Percentiles rank a stretch among this genome's conserved stretches.
phyloP scores from a whole-genome alignment of 2,329 filamentous ascomycete species.

The Pseudogymnoascus sp. region DNA sequence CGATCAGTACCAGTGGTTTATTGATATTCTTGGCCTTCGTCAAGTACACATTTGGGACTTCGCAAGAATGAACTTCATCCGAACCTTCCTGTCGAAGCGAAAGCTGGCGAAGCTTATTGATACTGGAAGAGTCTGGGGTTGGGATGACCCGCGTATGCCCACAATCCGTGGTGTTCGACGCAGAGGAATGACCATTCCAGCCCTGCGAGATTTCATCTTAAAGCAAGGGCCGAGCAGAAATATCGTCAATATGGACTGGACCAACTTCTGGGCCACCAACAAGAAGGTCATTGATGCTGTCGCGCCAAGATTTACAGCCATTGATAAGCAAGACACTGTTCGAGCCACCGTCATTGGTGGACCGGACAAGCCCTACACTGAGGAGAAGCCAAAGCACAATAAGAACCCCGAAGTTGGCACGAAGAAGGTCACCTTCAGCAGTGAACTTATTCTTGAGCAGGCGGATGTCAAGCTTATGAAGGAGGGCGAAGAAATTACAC shows the following conservation, averaged over 20 bases:
- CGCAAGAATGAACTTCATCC: slow-evolving; percentile 73
- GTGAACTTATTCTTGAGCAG: slow-evolving; percentile 73
- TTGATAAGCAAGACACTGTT: slow-evolving; percentile 62
- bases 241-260: slow-evolving; percentile 78
- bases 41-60: slow-evolving; percentile 82
- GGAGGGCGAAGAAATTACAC: slow-evolving; percentile 80
- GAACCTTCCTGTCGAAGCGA: slow-evolving; percentile 74
- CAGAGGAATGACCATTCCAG: slow-evolving; percentile 69
- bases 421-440: slow-evolving; percentile 77
- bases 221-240: slow-evolving; percentile 79
- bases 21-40: slow-evolving; percentile 63
- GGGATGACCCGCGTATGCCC: slow-evolving; percentile 82
- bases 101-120: slow-evolving; percentile 80
- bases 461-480: slow-evolving; percentile 74
- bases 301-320: slow-evolving; percentile 61
- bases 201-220: slow-evolving; percentile 73
- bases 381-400: slow-evolving; percentile 76
- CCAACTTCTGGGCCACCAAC: slow-evolving; percentile 48
- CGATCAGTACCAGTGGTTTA: slow-evolving; percentile 79
- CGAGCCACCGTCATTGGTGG: slow-evolving; percentile 60
- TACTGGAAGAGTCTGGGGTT: slow-evolving; percentile 66
- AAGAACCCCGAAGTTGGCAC: slow-evolving; percentile 80
- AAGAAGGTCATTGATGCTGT: slow-evolving; percentile 58
- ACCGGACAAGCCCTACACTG: slow-evolving; percentile 51
- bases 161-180: slow-evolving; percentile 72